phyloP scores from a whole-genome alignment of 495 filamentous ascomycete species.

The Xylaria grammica region DNA sequence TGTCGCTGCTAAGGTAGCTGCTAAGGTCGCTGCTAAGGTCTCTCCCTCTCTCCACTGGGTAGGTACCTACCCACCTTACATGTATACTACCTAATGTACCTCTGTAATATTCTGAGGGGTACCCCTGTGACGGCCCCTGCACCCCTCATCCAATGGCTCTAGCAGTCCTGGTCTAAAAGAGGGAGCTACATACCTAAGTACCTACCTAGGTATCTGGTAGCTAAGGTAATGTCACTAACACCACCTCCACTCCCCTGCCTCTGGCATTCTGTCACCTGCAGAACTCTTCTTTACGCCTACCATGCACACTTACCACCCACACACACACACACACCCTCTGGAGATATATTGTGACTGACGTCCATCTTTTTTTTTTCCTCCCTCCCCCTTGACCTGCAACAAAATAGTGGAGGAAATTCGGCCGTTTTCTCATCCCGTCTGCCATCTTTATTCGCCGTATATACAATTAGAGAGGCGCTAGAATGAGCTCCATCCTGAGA shows the following conservation, averaged over 20 bases:
- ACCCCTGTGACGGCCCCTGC: conserved; percentile 10
- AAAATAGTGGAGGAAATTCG: background rate
- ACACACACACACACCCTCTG: conserved; percentile 22
- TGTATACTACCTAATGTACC: background rate
- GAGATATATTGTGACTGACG: conserved; percentile 24
- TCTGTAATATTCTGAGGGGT: conserved; percentile 13
- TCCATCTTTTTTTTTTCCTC: conserved; percentile 17
- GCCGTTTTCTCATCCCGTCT: background rate
- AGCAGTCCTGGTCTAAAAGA: too few relatives aligned
- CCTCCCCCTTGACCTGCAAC: background rate
- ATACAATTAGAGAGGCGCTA: conserved; percentile 5
- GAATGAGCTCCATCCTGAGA: background rate
- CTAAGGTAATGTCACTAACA: conserved; percentile 2
- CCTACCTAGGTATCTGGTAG: background rate
- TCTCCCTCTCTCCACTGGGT: too few relatives aligned
- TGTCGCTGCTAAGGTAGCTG: too few relatives aligned
- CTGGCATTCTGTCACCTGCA: conserved; percentile 19
- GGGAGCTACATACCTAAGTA: too few relatives aligned
- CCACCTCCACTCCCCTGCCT: conserved; percentile 13
- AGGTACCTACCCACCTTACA: too few relatives aligned
- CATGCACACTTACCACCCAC: conserved; percentile 7
- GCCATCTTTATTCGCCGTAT: background rate
- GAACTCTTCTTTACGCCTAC: conserved; percentile 14
- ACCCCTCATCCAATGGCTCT: background rate
- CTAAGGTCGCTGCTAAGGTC: conserved; percentile 7